A percentile compares a stretch with the other conserved stretches of the same genome.
Conservation (phyloP, 495 filamentous ascomycete genomes). For the Acidiella bohemica region DNA sequence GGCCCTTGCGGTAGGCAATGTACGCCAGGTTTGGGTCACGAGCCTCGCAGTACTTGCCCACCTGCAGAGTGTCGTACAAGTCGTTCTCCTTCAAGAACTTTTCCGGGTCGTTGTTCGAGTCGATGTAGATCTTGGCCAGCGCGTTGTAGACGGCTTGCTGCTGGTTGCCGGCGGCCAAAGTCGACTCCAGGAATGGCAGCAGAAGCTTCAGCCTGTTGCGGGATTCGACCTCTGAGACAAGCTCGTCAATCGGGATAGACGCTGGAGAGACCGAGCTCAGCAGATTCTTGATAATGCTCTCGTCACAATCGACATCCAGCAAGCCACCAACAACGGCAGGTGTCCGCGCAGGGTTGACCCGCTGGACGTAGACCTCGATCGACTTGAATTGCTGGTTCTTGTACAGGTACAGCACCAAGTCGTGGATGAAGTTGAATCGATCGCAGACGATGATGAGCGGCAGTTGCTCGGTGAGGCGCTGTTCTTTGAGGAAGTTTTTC, state of each 20-base stretch:
- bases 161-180: conserved; percentile 79
- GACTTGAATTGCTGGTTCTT: conserved; percentile 99
- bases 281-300: conserved; percentile 85
- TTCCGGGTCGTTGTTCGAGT: conserved; percentile 97
- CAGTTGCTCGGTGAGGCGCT: conserved; percentile 78
- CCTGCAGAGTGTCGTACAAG: conserved; percentile 79
- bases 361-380: conserved; percentile 98
- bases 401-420: conserved; percentile 93
- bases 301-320: conserved; percentile 96
- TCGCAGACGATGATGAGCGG: conserved; percentile 98
- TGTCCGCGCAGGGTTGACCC: conserved; percentile 86
- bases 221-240: conserved; percentile 87
- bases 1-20: conserved; percentile 91
- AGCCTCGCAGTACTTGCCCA: conserved; percentile 99
- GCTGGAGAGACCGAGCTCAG: conserved; percentile 73
- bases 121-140: conserved; percentile 98
- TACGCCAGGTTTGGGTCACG: conserved; percentile 93
- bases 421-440: conserved; percentile 95
- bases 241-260: conserved; percentile 86
- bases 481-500: conserved; percentile 99
- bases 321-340: conserved; percentile 89
- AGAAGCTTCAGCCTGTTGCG: conserved; percentile 93
- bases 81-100: conserved; percentile 98
- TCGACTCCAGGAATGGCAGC: conserved; percentile 90
- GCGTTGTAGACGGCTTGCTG: conserved; percentile 98